phyloP scores from a whole-genome alignment of 2,329 filamentous ascomycete species.

The Diaporthe sp. region DNA sequence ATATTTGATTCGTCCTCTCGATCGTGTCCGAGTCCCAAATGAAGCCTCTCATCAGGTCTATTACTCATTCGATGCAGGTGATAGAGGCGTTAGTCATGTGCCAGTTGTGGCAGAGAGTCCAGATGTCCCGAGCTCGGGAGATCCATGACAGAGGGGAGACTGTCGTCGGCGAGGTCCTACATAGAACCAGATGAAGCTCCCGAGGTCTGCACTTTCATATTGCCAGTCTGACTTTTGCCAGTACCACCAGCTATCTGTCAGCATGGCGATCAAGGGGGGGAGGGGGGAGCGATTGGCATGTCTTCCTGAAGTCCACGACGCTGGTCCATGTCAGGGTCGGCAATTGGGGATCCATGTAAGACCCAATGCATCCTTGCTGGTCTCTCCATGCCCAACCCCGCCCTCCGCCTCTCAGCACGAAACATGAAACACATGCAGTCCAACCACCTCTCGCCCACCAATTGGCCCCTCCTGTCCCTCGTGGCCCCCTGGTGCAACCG shows the following conservation, averaged over 20 bases:
- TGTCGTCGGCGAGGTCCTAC: not conserved
- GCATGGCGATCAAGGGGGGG: not conserved
- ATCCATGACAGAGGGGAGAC: not conserved
- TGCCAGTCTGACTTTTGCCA: not conserved
- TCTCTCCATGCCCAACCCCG: not conserved
- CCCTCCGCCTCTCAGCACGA: not conserved
- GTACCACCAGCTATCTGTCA: not conserved
- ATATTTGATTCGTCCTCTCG: too few species aligned
- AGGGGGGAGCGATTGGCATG: not conserved
- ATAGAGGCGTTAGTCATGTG: too few species aligned
- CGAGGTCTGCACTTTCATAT: not conserved
- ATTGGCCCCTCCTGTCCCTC: not conserved
- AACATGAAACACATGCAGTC: constrained; percentile 23
- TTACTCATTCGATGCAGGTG: too few species aligned
- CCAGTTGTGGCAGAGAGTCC: too few species aligned
- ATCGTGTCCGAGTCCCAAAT: too few species aligned
- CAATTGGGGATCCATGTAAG: not conserved
- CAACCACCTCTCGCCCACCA: not conserved
- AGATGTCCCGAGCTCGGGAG: not conserved
- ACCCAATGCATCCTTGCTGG: not conserved
- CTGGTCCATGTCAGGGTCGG: not conserved
- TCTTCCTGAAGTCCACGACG: not conserved
- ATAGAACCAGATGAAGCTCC: too few species aligned
- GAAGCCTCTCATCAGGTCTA: too few species aligned
- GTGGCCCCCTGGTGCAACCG: constrained; percentile 5